phyloP scores from a whole-genome alignment of 345 rosid genomes.

The Murraya paniculata region DNA sequence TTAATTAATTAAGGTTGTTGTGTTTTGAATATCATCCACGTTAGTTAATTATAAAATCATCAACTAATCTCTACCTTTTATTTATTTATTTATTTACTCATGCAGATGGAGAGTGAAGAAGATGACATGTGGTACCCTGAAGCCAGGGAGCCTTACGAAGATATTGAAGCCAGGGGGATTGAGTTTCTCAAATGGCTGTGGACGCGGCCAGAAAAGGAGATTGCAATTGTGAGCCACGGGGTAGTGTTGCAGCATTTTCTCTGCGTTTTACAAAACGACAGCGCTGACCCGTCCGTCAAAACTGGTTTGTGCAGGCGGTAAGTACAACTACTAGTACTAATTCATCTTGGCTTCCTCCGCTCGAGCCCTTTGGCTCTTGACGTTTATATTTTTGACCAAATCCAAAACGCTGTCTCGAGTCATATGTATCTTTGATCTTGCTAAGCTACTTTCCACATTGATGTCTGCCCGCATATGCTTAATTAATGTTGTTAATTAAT shows the following conservation, averaged over 20 bases:
- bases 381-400: not conserved
- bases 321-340: not conserved
- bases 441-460: not conserved
- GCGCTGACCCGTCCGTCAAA: not conserved
- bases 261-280: not conserved
- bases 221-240: constrained; percentile 12
- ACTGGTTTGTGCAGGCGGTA: constrained; percentile 1
- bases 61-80: no score
- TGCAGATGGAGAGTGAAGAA: constrained; percentile 67
- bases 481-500: not conserved
- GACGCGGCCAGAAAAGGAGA: constrained; percentile 9
- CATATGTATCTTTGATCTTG: no score
- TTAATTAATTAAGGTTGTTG: no score
- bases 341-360: not conserved
- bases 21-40: no score
- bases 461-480: not conserved
- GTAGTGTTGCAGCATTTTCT: constrained; percentile 9
- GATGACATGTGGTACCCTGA: constrained; percentile 55
- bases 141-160: constrained; percentile 48
- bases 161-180: constrained; percentile 55
- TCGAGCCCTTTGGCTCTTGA: not conserved
- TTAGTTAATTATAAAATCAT: no score
- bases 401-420: no score
- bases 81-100: no score
- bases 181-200: constrained; percentile 43